Evolutionary conservation across 1,284 basidiomycete species (phyloP).

Genomic region (Cutaneotrichosporon sp.): DNA sequence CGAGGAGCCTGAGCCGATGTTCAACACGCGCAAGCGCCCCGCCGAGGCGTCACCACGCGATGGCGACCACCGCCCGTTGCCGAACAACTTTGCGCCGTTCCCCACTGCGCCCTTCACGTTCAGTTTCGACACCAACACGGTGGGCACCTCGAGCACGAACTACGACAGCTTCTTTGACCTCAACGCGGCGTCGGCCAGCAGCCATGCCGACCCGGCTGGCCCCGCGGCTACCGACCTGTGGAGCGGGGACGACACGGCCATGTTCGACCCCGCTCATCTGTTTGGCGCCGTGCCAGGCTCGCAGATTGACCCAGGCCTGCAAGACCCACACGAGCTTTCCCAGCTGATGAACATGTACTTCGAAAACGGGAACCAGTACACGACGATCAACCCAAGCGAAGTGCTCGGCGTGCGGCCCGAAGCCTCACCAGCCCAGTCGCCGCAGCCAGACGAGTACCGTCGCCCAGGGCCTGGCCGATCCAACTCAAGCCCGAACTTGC

Average conservation of each 20-base stretch:
- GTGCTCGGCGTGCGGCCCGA: slow-evolving; percentile 57
- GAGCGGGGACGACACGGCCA: background rate
- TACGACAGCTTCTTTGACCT: slow-evolving; percentile 68
- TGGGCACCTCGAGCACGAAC: slow-evolving; percentile 58
- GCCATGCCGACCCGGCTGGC: background rate
- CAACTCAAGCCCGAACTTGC: slow-evolving; percentile 51
- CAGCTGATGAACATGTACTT: slow-evolving; percentile 54
- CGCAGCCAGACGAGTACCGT: slow-evolving; percentile 37
- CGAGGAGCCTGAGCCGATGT: slow-evolving; percentile 24
- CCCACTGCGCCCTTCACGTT: slow-evolving; percentile 75
- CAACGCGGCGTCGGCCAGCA: slow-evolving; percentile 26
- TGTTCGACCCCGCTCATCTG: slow-evolving; percentile 13
- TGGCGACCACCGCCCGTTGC: slow-evolving; percentile 34
- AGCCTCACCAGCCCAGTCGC: slow-evolving; percentile 23
- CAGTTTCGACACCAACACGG: slow-evolving; percentile 57
- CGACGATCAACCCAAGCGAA: slow-evolving; percentile 83
- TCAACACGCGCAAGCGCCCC: slow-evolving; percentile 41
- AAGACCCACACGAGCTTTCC: slow-evolving; percentile 42
- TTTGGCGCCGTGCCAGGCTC: slow-evolving; percentile 10
- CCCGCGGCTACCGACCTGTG: background rate
- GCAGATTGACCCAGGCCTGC: slow-evolving; percentile 8
- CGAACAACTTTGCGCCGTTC: slow-evolving; percentile 55
- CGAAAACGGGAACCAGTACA: slow-evolving; percentile 58
- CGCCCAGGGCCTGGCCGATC: slow-evolving; percentile 40
- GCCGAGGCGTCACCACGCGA: slow-evolving; percentile 48